A percentile compares a stretch with the other conserved stretches of the same genome.
phyloP scores from a whole-genome alignment of 805 yeast species.

The Candida nitratophila region DNA sequence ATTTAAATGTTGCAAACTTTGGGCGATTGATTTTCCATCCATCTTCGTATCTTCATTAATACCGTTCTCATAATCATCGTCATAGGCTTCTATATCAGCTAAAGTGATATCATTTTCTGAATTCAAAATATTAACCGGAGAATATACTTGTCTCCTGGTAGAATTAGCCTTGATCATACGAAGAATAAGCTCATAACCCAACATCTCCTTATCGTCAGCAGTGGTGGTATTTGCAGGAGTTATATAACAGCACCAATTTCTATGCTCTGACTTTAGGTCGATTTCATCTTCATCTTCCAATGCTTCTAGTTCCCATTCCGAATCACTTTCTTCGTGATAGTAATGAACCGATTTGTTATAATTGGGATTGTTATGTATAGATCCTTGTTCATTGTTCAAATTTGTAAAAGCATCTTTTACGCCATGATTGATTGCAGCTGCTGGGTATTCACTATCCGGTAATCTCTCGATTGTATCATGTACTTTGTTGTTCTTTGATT shows the following conservation, averaged over 20 bases:
- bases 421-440: conserved; percentile 9
- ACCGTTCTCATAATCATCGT: not conserved
- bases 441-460: conserved; percentile 21
- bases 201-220: not conserved
- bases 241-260: conserved; percentile 28
- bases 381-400: not conserved
- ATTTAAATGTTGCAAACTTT: conserved; percentile 1
- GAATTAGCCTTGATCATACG: conserved; percentile 6
- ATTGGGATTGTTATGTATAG: conserved; percentile 7
- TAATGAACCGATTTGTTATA: conserved; percentile 1
- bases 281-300: conserved; percentile 16
- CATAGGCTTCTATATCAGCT: not conserved
- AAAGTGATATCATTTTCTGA: conserved; percentile 2
- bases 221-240: not conserved
- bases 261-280: conserved; percentile 28
- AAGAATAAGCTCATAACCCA: conserved; percentile 12
- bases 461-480: conserved; percentile 9
- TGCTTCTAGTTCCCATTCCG: not conserved
- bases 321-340: not conserved
- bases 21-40: not conserved
- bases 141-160: no score
- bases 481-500: not conserved
- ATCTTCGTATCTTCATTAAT: not conserved
- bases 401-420: not conserved
- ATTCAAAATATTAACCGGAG: no score